Evolutionary conservation across 2,329 filamentous ascomycete genomes (phyloP).

Genomic region (Diaporthe australafricana): DNA sequence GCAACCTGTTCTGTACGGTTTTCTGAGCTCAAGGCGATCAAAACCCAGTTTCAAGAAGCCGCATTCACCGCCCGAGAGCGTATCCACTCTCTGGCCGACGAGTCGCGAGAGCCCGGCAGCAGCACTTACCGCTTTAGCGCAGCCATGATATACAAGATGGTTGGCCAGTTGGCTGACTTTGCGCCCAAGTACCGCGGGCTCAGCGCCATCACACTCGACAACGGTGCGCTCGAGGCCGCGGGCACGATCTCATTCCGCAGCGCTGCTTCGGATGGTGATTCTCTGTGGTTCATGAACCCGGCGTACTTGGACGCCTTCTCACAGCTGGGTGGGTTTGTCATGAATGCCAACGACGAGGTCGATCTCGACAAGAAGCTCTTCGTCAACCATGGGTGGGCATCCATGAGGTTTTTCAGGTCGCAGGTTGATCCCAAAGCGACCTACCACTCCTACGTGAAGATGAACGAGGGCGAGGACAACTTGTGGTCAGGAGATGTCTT

Average conservation of each 20-base stretch:
- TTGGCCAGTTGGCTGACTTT: slow-evolving; percentile 11
- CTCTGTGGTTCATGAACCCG: slow-evolving; percentile 1
- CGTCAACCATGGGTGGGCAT: slow-evolving; percentile 27
- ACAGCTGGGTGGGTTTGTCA: slow-evolving; percentile 22
- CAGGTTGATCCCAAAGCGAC: neutral
- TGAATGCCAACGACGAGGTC: slow-evolving; percentile 21
- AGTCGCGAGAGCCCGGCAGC: neutral
- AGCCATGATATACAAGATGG: slow-evolving; percentile 24
- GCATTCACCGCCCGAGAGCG: neutral
- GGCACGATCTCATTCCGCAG: slow-evolving; percentile 10
- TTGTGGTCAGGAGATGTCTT: slow-evolving; percentile 17
- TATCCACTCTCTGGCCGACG: neutral
- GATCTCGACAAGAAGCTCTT: slow-evolving; percentile 8
- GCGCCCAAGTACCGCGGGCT: neutral
- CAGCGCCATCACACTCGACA: slow-evolving; percentile 7
- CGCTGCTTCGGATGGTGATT: neutral
- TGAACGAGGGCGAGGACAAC: neutral
- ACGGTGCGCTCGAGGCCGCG: neutral
- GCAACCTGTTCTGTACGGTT: neutral
- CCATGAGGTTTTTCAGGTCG: neutral
- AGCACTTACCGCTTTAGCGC: slow-evolving; percentile 9
- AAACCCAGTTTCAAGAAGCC: neutral
- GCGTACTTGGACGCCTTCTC: slow-evolving; percentile 13
- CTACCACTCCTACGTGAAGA: slow-evolving; percentile 1
- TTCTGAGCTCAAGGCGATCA: neutral